A percentile compares a stretch with the other conserved stretches of the same genome.
These are phyloP conservation scores for Yarrowia galli DNA, from an alignment of 1,139 yeast species.

Conservation along the genomic window DNA sequence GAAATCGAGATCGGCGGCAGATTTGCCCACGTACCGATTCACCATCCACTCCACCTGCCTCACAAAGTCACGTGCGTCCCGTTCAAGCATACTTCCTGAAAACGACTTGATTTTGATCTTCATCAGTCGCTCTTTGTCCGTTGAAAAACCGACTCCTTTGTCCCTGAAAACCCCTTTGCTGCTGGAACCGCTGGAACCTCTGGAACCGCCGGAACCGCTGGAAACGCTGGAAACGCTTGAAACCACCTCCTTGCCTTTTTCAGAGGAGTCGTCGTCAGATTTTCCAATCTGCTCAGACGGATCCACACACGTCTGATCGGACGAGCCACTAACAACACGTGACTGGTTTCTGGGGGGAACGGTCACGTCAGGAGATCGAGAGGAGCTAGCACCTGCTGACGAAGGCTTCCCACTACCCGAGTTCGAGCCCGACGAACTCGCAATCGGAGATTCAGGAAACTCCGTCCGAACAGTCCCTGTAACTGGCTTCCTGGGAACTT, in stretches of 20 bases:
- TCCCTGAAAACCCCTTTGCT: neutral
- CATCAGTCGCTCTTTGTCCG: neutral
- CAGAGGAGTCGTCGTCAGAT: too few species aligned
- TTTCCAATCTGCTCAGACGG: neutral
- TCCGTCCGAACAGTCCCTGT: neutral
- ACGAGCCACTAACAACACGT: conserved; percentile 10
- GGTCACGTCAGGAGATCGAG: neutral
- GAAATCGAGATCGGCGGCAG: neutral
- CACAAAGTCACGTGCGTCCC: conserved; percentile 24
- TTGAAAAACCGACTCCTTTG: neutral
- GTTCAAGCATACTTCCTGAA: neutral
- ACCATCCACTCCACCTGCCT: neutral
- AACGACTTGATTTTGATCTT: neutral
- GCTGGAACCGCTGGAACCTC: too few species aligned
- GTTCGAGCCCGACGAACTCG: too few species aligned
- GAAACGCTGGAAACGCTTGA: too few species aligned
- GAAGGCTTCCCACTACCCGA: too few species aligned
- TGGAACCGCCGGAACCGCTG: too few species aligned
- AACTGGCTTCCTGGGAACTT: neutral
- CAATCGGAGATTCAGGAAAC: neutral
- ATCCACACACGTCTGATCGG: conserved; percentile 16
- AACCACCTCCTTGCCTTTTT: neutral
- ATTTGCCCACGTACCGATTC: conserved; percentile 3
- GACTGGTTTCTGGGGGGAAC: neutral
- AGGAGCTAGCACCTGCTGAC: neutral